Evolutionary conservation across 495 filamentous ascomycete species (phyloP).

Genomic region (Xylaria longipes): DNA sequence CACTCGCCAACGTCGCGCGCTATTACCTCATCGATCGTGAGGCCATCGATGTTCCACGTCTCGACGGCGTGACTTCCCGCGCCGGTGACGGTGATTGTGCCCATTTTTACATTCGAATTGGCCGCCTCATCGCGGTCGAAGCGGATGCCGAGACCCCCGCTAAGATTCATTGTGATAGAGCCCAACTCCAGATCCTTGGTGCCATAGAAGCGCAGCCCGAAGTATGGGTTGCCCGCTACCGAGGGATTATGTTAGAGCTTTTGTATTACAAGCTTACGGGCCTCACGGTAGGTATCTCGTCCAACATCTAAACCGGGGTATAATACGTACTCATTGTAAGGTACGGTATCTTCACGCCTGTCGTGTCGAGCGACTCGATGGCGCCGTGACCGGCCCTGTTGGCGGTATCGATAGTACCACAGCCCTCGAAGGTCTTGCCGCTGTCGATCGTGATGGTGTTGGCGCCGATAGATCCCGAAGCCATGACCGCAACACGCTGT

Average conservation of each 20-base stretch:
- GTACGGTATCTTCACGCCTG: conserved; percentile 50
- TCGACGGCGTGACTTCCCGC: conserved; percentile 54
- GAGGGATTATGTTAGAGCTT: conserved; percentile 13
- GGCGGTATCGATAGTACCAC: conserved; percentile 55
- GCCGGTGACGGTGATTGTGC: conserved; percentile 48
- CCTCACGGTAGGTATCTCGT: background rate
- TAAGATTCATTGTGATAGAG: conserved; percentile 52
- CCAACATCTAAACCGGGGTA: background rate
- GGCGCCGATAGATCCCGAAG: conserved; percentile 61
- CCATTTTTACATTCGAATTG: conserved; percentile 53
- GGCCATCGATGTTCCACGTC: conserved; percentile 55
- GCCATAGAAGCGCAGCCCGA: conserved; percentile 54
- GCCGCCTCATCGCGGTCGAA: conserved; percentile 52
- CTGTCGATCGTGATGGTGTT: conserved; percentile 56
- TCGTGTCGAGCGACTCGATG: conserved; percentile 48
- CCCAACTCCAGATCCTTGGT: conserved; percentile 46
- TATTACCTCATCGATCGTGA: conserved; percentile 48
- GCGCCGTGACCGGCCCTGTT: conserved; percentile 48
- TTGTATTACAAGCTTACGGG: too few relatives aligned
- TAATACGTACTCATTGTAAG: conserved; percentile 42
- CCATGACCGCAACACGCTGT: conserved; percentile 64
- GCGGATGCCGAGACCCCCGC: conserved; percentile 53
- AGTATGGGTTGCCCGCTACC: conserved; percentile 51
- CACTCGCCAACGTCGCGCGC: conserved; percentile 53
- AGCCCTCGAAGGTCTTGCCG: conserved; percentile 56